Evolutionary conservation across 805 yeast species (phyloP), one percentile per base, ranked within the genome.

Genomic region (Kazachstania martiniae): DNA sequence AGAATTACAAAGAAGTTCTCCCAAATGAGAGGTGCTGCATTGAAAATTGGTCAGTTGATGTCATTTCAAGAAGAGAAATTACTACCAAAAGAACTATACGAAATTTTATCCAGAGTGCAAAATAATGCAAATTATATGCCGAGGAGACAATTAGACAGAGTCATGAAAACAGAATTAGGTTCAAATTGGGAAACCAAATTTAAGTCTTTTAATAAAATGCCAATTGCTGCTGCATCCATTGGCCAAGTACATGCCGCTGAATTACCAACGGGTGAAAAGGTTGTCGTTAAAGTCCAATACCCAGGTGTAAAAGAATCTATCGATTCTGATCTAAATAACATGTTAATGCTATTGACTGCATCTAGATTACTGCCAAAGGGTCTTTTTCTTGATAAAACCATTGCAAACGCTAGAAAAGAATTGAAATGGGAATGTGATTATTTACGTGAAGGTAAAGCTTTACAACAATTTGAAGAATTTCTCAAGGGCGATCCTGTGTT

Each of bases 401-500:
- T 91, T 36, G 95, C 81, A 15, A 89, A 86, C 57, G 97, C 98
- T 1, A 70, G 98, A 43, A 73, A 72, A 12, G 98, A 91, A 56
- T 66, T 91, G 43, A 86, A 85, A 46, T 89, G 97, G 97, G 98
- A 91, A 59, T 89, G 97, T 59, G 97, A 91, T 59, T 91, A 91
- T 52, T 58, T 77, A 17, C 73, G 97, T 42, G 98, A 91, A 56
- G 94, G 95, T 1, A 70, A 69, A 37, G 78, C 77, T 46, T 61
- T 87, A 42, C 73, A 72, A 27, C 66, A 77, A 41, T 89, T 84
- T 60, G 59, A 72, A 18, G 73, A 73, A 33, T 61, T 84, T 41
- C 49, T 82, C 27, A 61, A 63, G 29, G 72, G 71, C 41, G 74
- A 70, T 44, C 69, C 74, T 1, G 78, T 64, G 1, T 85, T 85